These are phyloP conservation scores for Aspergillus awamori DNA, from an alignment of 2,329 filamentous ascomycete species.

Conservation along the genomic window DNA sequence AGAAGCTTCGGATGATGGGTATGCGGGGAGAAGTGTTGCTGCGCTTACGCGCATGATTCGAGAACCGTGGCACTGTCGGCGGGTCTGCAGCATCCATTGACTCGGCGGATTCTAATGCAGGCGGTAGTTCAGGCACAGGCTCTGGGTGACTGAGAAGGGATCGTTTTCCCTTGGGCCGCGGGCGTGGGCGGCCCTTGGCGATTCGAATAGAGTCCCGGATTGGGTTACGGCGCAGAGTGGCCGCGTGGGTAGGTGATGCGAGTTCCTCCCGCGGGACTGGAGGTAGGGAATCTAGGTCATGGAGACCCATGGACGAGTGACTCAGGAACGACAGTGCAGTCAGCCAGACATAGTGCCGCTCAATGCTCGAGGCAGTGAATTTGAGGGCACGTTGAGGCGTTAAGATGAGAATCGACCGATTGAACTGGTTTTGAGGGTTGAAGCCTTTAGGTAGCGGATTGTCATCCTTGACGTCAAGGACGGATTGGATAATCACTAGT, in stretches of 20 bases:
- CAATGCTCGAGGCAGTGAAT: conserved; percentile 80
- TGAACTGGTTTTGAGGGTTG: conserved; percentile 64
- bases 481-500: conserved; percentile 88
- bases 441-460: conserved; percentile 78
- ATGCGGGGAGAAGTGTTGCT: conserved; percentile 82
- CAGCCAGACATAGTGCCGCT: conserved; percentile 93
- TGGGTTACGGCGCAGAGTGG: conserved; percentile 56
- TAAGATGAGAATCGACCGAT: conserved; percentile 90
- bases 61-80: conserved; percentile 57
- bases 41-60: conserved; percentile 75
- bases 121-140: conserved; percentile 39
- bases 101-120: conserved; percentile 33
- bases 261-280: conserved; percentile 52
- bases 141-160: conserved; percentile 36
- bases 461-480: conserved; percentile 94
- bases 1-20: conserved; percentile 77
- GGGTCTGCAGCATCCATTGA: conserved; percentile 51
- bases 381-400: conserved; percentile 93
- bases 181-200: conserved; percentile 70
- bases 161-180: conserved; percentile 44
- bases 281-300: conserved; percentile 68
- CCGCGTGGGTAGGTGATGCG: conserved; percentile 47
- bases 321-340: conserved; percentile 93
- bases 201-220: conserved; percentile 90
- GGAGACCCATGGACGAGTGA: conserved; percentile 79